Base-by-base conservation (phyloP, 202 grass and related monocot species). In the Panicum hallii region DNA sequence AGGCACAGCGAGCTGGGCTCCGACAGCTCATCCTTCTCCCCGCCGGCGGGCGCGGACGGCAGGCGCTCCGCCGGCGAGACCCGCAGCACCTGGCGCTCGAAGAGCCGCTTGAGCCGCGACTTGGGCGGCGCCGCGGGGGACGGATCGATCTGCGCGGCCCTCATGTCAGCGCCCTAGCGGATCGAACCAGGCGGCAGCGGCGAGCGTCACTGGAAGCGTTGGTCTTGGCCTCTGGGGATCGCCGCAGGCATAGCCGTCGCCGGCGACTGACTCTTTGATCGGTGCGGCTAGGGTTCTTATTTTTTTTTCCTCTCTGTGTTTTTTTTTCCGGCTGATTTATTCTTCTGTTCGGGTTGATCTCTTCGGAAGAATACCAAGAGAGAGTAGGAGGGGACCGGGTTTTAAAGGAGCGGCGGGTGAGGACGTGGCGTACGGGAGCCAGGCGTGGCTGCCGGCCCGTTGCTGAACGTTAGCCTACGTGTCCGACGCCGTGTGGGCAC, bases 1-100 rank as follows among this genome's bases (percentile, higher is more conserved):
- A 98, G 83, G 77, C 90, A 95, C 46, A 98, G 64, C 19, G 95
- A 93, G 76, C 90, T 94, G 30, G 93, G 90, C 79, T 98, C 95
- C 53, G n/a, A 47, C 40, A 45, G 1, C 6, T 95, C 89, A 9
- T 98, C 81, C 86, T 93, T 92, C 13, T 84, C 92, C 30, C 45
- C 72, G 4, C 61, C 85, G 1, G 1, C 60, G 7, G 77, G 38
- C 16, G 50, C 54, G 9, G 66, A 11, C 7, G 84, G 71, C 34
- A 97, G 87, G 80, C 86, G 81, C 87, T 94, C 95, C 46, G 87
- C 85, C 60, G 90, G 94, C 20, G 90, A 91, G 48, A 86, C 90
- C 67, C 95, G 83, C 41, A 90, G 85, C 40, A 95, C 80, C 82
- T 93, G 93, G 56, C 91, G 75, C 85, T 98, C 95, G 70, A 98